These are phyloP conservation scores for Zelopaecilomyces penicillatus DNA, from an alignment of 2,329 filamentous ascomycete species.

Conservation along the genomic window DNA sequence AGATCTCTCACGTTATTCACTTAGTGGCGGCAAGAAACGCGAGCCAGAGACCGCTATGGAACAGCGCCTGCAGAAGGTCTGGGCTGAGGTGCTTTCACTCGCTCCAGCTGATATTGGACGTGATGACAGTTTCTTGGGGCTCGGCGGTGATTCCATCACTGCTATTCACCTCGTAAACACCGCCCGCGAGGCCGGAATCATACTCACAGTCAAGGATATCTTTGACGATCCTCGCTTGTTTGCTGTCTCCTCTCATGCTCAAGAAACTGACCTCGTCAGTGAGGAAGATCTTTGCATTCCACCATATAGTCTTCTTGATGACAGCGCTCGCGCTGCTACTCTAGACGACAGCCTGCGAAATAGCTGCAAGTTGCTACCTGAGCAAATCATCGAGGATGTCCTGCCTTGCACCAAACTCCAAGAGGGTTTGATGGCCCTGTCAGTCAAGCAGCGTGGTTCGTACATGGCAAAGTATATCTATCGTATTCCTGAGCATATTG, in stretches of 20 bases:
- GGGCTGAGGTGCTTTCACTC: not conserved
- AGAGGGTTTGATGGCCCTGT: slow-evolving; percentile 26
- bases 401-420: slow-evolving; percentile 30
- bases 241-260: not conserved
- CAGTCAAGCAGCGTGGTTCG: slow-evolving; percentile 12
- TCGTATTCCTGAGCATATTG: slow-evolving; percentile 6
- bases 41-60: slow-evolving; percentile 12
- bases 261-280: too few species aligned
- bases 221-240: slow-evolving; percentile 1
- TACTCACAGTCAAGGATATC: slow-evolving; percentile 3
- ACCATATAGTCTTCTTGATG: too few species aligned
- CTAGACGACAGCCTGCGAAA: not conserved
- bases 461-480: slow-evolving; percentile 13
- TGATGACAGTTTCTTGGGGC: slow-evolving; percentile 3
- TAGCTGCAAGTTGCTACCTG: not conserved
- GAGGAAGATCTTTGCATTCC: too few species aligned
- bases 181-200: slow-evolving; percentile 17
- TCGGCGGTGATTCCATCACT: slow-evolving; percentile 5
- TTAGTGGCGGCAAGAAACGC: slow-evolving; percentile 15
- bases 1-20: slow-evolving; percentile 8
- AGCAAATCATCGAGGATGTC: slow-evolving; percentile 19
- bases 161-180: slow-evolving; percentile 17
- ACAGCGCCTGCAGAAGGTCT: slow-evolving; percentile 2
- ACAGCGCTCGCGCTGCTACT: too few species aligned
- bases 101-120: not conserved